Evolutionary conservation across 2,329 filamentous ascomycete species (phyloP), one percentile per base, ranked within the genome.

Genomic region (Helminthosporium solani): DNA sequence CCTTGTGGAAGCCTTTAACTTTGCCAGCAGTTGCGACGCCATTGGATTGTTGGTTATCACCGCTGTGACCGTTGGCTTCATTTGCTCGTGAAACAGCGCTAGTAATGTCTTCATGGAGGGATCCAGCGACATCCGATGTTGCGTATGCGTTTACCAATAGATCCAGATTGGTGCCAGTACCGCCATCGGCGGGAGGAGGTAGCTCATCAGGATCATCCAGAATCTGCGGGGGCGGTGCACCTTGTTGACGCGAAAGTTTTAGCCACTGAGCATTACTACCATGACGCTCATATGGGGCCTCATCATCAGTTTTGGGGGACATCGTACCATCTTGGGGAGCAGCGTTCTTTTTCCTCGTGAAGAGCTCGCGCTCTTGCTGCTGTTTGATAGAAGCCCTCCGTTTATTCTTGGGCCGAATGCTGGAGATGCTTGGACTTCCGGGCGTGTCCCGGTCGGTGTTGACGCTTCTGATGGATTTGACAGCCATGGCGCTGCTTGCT

Each of bases 281-380:
- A 47, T 77, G 74, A 35, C 74, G 78, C 50, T 78, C 72, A 33
- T 75, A 73, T 39, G 68, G 70, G 30, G 80, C 81, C 58, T 87
- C 84, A 44, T 84, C 80, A 60, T 78, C 81, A 21, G 80, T 83
- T 50, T 75, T 83, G 14, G 86, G 80, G 7, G 87, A 89, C 56
- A 58, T 55, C 49, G 63, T 60, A 61, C 66, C 72, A 35, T 78
- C 75, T 46, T 81, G 78, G 11, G 69, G 58, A 6, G 80, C 75
- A 4, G 77, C 71, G 40, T 79, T 80, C 72, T 84, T 87, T 69
- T 88, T 90, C 23, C 92, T 83, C 0, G 91, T 96, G 65, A 87
- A 99, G 1, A 99, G 80, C 64, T 95, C 88, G 40, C 88, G 82
- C 61, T 97, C 94, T 68, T 99, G 94, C 54, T 86, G 88, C 58